A percentile compares a stretch with the other conserved stretches of the same genome.
Evolutionary conservation across 257 asterid species (phyloP).

Genomic region (Nicotiana noctiflora): DNA sequence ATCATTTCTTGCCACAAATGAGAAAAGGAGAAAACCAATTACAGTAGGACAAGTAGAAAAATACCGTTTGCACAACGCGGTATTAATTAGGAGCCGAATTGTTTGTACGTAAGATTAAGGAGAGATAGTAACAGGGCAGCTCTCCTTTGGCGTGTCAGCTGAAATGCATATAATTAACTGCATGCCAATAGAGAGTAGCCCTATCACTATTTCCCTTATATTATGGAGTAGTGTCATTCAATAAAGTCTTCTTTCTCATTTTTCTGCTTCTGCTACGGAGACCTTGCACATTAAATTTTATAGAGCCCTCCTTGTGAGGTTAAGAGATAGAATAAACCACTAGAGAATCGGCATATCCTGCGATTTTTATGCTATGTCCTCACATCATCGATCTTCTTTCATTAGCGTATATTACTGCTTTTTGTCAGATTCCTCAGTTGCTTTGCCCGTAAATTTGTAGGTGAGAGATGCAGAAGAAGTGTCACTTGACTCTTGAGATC

Average conservation of each 20-base stretch:
- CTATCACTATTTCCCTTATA: constrained; percentile 37
- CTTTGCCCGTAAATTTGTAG: too few relatives aligned
- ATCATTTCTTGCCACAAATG: too few relatives aligned
- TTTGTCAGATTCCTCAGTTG: too few relatives aligned
- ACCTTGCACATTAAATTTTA: not conserved
- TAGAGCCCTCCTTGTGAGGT: not conserved
- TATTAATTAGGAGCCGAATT: not conserved
- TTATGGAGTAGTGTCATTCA: not conserved
- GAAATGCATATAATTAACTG: not conserved
- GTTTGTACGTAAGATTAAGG: constrained; percentile 13
- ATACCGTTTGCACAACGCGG: not conserved
- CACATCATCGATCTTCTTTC: too few relatives aligned
- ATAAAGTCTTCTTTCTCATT: not conserved
- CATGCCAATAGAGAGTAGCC: constrained; percentile 53
- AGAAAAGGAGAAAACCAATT: not conserved
- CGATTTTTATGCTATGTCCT: not conserved
- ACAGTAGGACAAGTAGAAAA: not conserved
- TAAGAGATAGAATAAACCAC: constrained; percentile 28
- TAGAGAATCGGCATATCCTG: constrained; percentile 34
- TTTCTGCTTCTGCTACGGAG: not conserved
- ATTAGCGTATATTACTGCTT: too few relatives aligned
- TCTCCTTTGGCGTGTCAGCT: constrained; percentile 57
- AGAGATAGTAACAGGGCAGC: constrained; percentile 52
- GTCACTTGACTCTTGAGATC: too few relatives aligned
- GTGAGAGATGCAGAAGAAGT: too few relatives aligned